These are phyloP conservation scores for Allomyces arbusculus DNA, from an alignment of 192 early-diverging fungal species.

Conservation along the genomic window DNA sequence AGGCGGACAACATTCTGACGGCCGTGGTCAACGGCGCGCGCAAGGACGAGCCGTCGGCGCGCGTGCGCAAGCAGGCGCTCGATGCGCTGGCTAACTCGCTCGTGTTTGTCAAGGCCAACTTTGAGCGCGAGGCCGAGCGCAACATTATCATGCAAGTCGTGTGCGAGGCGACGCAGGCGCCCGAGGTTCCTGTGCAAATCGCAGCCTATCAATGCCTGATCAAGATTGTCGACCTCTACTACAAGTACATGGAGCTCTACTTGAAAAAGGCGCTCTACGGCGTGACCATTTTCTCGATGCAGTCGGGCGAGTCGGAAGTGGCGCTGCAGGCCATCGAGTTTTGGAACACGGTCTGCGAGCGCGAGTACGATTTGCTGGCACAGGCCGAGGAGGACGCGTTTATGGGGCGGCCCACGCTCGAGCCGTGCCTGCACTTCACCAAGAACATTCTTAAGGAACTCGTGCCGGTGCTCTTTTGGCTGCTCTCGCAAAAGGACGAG, in stretches of 20 bases:
- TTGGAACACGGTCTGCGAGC: constrained; percentile 97
- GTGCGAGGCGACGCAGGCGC: constrained; percentile 81
- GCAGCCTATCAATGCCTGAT: constrained; percentile 90
- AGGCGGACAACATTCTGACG: constrained; percentile 81
- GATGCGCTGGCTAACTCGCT: constrained; percentile 84
- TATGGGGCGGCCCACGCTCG: neutral
- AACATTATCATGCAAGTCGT: constrained; percentile 98
- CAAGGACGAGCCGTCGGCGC: constrained; percentile 56
- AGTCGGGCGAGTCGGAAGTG: constrained; percentile 64
- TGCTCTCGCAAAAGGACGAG: constrained; percentile 92
- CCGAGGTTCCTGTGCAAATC: constrained; percentile 51
- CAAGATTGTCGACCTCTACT: constrained; percentile 91
- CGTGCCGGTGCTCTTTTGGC: constrained; percentile 58
- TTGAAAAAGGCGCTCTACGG: constrained; percentile 91
- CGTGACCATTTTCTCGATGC: constrained; percentile 83
- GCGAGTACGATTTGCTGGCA: constrained; percentile 56
- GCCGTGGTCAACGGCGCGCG: constrained; percentile 88
- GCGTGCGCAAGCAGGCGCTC: constrained; percentile 53
- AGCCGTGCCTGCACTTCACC: neutral
- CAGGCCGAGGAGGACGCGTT: constrained; percentile 34
- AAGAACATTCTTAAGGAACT: constrained; percentile 16
- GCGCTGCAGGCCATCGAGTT: constrained; percentile 97
- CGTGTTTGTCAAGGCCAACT: constrained; percentile 85
- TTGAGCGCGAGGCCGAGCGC: constrained; percentile 80
- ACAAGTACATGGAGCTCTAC: constrained; percentile 87